A percentile compares a stretch with the other conserved stretches of the same genome.
Evolutionary conservation across 192 early-diverging fungal species (phyloP).

Genomic region (Obelidium mucronatum): DNA sequence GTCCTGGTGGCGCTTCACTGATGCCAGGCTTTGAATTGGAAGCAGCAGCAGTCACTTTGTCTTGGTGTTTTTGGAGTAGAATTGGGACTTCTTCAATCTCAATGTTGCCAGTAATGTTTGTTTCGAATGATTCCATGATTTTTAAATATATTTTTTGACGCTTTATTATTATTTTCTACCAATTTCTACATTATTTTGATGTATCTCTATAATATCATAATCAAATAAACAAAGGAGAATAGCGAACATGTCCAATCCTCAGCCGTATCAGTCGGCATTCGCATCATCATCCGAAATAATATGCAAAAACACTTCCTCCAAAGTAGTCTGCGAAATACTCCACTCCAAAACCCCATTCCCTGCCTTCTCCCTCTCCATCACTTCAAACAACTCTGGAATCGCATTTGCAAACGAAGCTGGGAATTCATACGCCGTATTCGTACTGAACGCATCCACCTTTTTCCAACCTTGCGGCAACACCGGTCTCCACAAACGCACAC

Average conservation of each 20-base stretch:
- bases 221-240: no score
- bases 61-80: not conserved
- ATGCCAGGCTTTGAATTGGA: not conserved
- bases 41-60: not conserved
- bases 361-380: slow-evolving; percentile 59
- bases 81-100: not conserved
- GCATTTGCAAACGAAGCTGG: slow-evolving; percentile 47
- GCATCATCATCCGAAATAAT: slow-evolving; percentile 43
- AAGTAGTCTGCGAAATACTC: slow-evolving; percentile 70
- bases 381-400: slow-evolving; percentile 59
- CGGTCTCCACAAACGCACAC: slow-evolving; percentile 41
- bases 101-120: not conserved
- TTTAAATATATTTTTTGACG: not conserved
- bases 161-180: not conserved
- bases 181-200: no score
- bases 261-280: slow-evolving; percentile 21
- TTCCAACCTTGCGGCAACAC: slow-evolving; percentile 59
- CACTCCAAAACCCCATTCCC: slow-evolving; percentile 72
- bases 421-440: slow-evolving; percentile 69
- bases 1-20: no score
- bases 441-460: slow-evolving; percentile 66
- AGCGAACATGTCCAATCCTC: no score
- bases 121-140: not conserved
- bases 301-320: slow-evolving; percentile 76
- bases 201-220: no score